Percentiles rank a stretch among this genome's conserved stretches.
phyloP scores from a whole-genome alignment of 2,329 filamentous ascomycete species.

The Apiospora arundinis region DNA sequence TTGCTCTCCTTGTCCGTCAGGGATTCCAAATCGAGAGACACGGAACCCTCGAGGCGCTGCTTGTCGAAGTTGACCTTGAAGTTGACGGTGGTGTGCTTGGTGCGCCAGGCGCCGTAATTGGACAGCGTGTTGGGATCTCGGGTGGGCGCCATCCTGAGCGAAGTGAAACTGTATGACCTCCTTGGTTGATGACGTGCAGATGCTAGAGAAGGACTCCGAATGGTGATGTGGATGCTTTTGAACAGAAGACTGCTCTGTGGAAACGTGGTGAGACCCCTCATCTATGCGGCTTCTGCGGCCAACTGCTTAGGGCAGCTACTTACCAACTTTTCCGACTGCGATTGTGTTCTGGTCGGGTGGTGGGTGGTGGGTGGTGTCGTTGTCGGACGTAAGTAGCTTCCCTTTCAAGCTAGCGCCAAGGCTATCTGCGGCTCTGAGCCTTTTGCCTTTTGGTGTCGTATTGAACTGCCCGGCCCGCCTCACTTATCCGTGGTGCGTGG shows the following conservation, averaged over 20 bases:
- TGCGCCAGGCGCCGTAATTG: slow-evolving; percentile 90
- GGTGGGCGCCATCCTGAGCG: slow-evolving; percentile 41
- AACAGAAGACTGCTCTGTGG: slow-evolving; percentile 37
- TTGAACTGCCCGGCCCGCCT: not conserved
- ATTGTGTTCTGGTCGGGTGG: not conserved
- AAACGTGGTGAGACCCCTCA: slow-evolving; percentile 36
- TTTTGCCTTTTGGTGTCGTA: not conserved
- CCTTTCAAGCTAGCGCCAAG: slow-evolving; percentile 12
- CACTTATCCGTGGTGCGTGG: not conserved
- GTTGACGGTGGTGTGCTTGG: slow-evolving; percentile 81
- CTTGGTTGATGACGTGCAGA: slow-evolving; percentile 27
- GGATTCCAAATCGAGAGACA: slow-evolving; percentile 78
- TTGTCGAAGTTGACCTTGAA: slow-evolving; percentile 84
- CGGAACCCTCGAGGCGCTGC: slow-evolving; percentile 77
- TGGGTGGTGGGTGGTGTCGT: not conserved
- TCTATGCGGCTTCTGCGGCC: slow-evolving; percentile 21
- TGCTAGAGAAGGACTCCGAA: slow-evolving; percentile 34
- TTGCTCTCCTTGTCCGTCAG: slow-evolving; percentile 74
- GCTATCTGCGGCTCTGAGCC: not conserved
- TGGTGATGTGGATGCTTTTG: slow-evolving; percentile 37
- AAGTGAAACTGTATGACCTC: slow-evolving; percentile 27
- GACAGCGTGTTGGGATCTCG: slow-evolving; percentile 89
- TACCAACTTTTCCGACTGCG: slow-evolving; percentile 3
- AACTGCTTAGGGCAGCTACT: slow-evolving; percentile 12
- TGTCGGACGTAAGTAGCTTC: not conserved